Percentiles rank a stretch among this genome's conserved stretches.
These are phyloP conservation scores for Brassica cretica DNA, from an alignment of 345 rosid species.

Conservation along the genomic window DNA sequence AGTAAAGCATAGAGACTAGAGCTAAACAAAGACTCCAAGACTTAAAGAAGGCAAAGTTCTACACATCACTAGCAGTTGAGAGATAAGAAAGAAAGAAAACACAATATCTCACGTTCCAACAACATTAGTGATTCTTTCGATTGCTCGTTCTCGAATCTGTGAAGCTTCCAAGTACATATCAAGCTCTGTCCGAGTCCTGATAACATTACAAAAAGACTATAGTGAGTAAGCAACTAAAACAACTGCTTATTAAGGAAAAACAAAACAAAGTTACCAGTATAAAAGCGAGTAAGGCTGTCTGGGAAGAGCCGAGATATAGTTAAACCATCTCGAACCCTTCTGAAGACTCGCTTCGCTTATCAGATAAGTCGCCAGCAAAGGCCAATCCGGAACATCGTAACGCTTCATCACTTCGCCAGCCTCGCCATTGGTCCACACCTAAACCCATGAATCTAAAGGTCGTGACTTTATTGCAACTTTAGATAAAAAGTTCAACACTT, in stretches of 20 bases:
- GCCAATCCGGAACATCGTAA: conserved; percentile 94
- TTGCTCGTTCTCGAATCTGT: conserved; percentile 84
- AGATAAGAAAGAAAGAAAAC: conserved; percentile 5
- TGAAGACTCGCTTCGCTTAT: conserved; percentile 86
- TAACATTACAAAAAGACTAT: conserved; percentile 34
- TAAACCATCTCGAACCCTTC: conserved; percentile 78
- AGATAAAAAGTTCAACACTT: too few species aligned
- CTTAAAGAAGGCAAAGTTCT: conserved; percentile 7
- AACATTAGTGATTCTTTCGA: conserved; percentile 85
- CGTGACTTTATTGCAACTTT: neutral
- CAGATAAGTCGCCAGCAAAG: conserved; percentile 78
- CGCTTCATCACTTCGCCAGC: conserved; percentile 72
- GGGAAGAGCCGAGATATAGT: conserved; percentile 87
- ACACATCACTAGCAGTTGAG: conserved; percentile 9
- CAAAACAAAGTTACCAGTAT: too few species aligned
- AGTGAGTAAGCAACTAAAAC: too few species aligned
- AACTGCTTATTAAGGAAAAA: too few species aligned
- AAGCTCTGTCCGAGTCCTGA: conserved; percentile 93
- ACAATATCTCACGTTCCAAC: conserved; percentile 70
- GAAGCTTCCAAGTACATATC: conserved; percentile 97
- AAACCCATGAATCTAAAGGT: neutral
- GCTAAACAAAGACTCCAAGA: conserved; percentile 9
- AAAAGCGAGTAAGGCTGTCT: conserved; percentile 89
- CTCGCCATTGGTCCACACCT: conserved; percentile 77
- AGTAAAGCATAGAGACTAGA: neutral